Base-by-base conservation (phyloP, 1,139 yeast genomes). In the Debaryomycetaceae sp. region DNA sequence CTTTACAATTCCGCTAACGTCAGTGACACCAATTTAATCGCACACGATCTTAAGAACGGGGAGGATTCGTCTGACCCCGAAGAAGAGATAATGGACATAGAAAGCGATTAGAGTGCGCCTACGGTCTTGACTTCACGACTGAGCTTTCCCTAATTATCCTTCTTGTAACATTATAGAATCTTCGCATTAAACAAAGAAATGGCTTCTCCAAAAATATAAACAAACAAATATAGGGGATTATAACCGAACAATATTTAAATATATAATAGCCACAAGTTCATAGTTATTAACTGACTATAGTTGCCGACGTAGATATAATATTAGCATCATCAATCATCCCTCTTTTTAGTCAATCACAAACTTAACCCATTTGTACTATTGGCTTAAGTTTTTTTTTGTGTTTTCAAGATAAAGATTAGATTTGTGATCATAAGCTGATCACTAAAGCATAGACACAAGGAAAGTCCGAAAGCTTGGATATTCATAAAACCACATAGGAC, bases 51-150 rank as follows among this genome's bases (percentile, higher is more conserved):
- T 46, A 67, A 68, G 37, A 61, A 67, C 42, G 86, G 85, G 5
- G 79, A 73, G 38, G 76, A 66, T 17, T 73, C 81, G 3, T 75
- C 81, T 52, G 84, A 76, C 40, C 82, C 77, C 31, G 83, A 71
- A 36, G 83, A 74, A 41, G 81, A 75, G 41, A 70, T 75, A 6
- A 81, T 82, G 84, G 86, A 80, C 52, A 66, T 81, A 31, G 87
- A 81, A 49, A 76, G 82, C 51, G 83, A 79, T 39, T 70, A 49
- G 43, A 15, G 17, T 31, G 15, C 6, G 11, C 32, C 7, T 22
- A 11, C 26, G n/a, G 7, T n/a, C 7, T n/a, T 15, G 31, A 8
- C 31, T 30, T 3, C 11, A 22, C 26, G 26, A 8, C 11, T 11
- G 7, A 11, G 26, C 26, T 3, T 11, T 22, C 7, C 26, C 4